Conservation (phyloP, 1,284 basidiomycete genomes). For the Exobasidium cylindrosporum region DNA sequence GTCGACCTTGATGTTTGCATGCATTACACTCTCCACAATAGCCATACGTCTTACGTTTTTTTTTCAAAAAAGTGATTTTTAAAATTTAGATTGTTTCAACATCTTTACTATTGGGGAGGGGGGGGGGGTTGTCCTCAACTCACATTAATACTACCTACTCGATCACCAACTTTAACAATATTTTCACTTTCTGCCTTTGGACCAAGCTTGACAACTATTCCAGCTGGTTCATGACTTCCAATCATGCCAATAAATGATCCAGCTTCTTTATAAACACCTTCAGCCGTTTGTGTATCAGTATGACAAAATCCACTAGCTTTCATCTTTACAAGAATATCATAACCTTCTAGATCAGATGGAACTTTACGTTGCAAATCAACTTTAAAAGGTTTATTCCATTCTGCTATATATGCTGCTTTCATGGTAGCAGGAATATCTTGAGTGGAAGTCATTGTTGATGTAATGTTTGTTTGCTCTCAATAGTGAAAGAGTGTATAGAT, state of each 20-base stretch:
- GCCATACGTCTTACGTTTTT: too few relatives aligned
- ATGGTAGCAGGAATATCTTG: conserved; percentile 34
- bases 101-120: too few relatives aligned
- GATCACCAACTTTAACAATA: conserved; percentile 20
- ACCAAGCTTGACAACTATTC: conserved; percentile 18
- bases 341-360: conserved; percentile 33
- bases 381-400: conserved; percentile 40
- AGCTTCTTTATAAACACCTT: conserved; percentile 32
- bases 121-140: too few relatives aligned
- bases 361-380: conserved; percentile 29
- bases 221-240: conserved; percentile 43
- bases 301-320: conserved; percentile 44
- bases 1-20: conserved; percentile 15
- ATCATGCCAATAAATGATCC: conserved; percentile 39
- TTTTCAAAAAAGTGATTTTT: too few relatives aligned
- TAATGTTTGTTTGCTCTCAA: conserved; percentile 20
- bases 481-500: background rate
- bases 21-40: conserved; percentile 17
- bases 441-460: conserved; percentile 26
- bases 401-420: conserved; percentile 39
- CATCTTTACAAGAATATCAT: conserved; percentile 30
- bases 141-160: conserved; percentile 21
- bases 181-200: conserved; percentile 16
- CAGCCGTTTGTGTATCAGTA: conserved; percentile 43
- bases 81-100: too few relatives aligned